These are phyloP conservation scores for Tolypocladium endophyticum DNA, from an alignment of 2,329 filamentous ascomycete genomes.

Conservation along the genomic window DNA sequence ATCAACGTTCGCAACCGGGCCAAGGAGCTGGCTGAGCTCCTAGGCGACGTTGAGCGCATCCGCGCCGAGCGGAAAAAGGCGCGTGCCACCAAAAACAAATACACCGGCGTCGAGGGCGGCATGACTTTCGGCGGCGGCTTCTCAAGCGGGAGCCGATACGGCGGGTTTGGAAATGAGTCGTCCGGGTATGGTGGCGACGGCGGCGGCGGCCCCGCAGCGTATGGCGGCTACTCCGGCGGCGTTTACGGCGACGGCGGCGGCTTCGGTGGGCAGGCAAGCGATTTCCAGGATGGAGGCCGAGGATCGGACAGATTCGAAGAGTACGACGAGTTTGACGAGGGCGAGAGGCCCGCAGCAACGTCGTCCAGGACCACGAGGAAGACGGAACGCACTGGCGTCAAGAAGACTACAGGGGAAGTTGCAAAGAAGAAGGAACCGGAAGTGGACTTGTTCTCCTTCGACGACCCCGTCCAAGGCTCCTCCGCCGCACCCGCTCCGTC, in stretches of 20 bases:
- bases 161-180: conserved; percentile 85
- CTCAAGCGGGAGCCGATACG: conserved; percentile 52
- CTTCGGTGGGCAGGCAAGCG: conserved; percentile 68
- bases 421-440: conserved; percentile 82
- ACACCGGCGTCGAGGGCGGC: conserved; percentile 86
- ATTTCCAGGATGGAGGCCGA: conserved; percentile 54
- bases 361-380: conserved; percentile 32
- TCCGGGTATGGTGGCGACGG: conserved; percentile 53
- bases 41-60: conserved; percentile 85
- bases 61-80: conserved; percentile 81
- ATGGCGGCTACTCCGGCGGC: conserved; percentile 53
- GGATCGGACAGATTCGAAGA: conserved; percentile 79
- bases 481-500: conserved; percentile 33
- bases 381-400: conserved; percentile 19
- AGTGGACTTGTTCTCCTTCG: conserved; percentile 85
- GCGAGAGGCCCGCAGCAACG: conserved; percentile 33
- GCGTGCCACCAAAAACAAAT: conserved; percentile 82
- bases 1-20: conserved; percentile 95
- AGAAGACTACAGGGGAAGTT: conserved; percentile 45
- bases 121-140: conserved; percentile 48
- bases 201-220: conserved; percentile 22
- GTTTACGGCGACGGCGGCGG: conserved; percentile 96
- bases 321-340: conserved; percentile 94
- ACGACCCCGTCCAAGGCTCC: conserved; percentile 54
- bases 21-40: conserved; percentile 89